Percentiles rank a stretch among this genome's conserved stretches.
phyloP scores from a whole-genome alignment of 1,284 basidiomycete genomes.

The Trametes hirsuta region DNA sequence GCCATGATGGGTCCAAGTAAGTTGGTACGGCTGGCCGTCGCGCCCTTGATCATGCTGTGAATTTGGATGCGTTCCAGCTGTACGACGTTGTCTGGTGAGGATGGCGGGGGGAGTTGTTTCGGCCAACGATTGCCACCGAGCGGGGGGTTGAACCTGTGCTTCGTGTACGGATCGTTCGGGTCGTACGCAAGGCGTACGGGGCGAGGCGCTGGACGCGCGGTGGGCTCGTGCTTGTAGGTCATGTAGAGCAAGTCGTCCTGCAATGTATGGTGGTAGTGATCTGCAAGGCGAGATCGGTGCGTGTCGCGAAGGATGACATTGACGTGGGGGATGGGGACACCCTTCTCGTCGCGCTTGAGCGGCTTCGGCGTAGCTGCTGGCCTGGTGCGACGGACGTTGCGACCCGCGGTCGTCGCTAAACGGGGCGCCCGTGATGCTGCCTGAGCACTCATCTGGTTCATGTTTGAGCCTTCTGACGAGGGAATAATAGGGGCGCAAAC shows the following conservation, averaged over 20 bases:
- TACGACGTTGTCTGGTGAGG: constrained; percentile 70
- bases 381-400: constrained; percentile 31
- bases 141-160: constrained; percentile 71
- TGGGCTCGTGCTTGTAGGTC: constrained; percentile 82
- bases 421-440: constrained; percentile 21
- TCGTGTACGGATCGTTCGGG: constrained; percentile 78
- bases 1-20: constrained; percentile 89
- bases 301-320: constrained; percentile 69
- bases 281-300: constrained; percentile 75
- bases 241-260: constrained; percentile 93
- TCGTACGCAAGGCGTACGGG: constrained; percentile 74
- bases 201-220: constrained; percentile 53
- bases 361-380: constrained; percentile 39
- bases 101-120: constrained; percentile 65
- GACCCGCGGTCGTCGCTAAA: constrained; percentile 23
- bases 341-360: constrained; percentile 50
- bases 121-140: constrained; percentile 74
- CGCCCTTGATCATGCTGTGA: constrained; percentile 84
- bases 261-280: constrained; percentile 87
- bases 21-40: constrained; percentile 73
- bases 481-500: not conserved
- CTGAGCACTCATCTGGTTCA: constrained; percentile 29
- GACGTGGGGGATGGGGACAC: constrained; percentile 70
- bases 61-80: constrained; percentile 84
- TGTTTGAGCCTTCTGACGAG: not conserved